Evolutionary conservation across 805 yeast genomes (phyloP), one percentile per base, ranked within the genome.

Genomic region (Cyberlindnera japonica): DNA sequence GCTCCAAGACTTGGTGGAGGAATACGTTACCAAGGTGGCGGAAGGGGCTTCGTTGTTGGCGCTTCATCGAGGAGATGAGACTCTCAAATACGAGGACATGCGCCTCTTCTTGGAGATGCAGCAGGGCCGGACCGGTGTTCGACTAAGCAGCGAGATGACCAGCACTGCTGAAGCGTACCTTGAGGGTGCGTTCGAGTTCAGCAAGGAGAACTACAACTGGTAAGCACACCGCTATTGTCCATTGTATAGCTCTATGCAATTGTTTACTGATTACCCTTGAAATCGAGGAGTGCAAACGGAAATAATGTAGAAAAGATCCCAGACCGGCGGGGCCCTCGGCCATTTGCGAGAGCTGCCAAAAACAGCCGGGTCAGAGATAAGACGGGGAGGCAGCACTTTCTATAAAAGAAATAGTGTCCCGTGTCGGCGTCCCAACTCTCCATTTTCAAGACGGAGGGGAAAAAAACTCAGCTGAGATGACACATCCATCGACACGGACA

Each of bases 401-500:
- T 25, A 13, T 7, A 15, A 25, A 25, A 15, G n/a, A 7, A 8
- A 25, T n/a, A n/a, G n/a, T n/a, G n/a, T n/a, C n/a, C n/a, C n/a
- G n/a, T n/a, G n/a, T n/a, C n/a, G n/a, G n/a, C n/a, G n/a, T n/a
- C n/a, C n/a, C n/a, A n/a, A n/a, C n/a, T n/a, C n/a, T n/a, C n/a
- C n/a, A n/a, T n/a, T n/a, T n/a, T n/a, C 7, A 25, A 25, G 14
- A 25, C 28, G 14, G 6, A 25, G 28, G 14, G 12, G 14, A 25
- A 15, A 25, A 25, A 9, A 9, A 9, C 12, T 22, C 8, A 25
- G 28, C 28, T 13, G 28, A n/a, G 35, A 5, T 31, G 3, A 9
- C 7, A 5, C 38, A 15, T 3, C 44, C 48, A 5, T 41, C 50
- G 2, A 35, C 44, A 17, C 37, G 37, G 14, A 41, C 35, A 3